phyloP scores from a whole-genome alignment of 2,329 filamentous ascomycete species.

The Acephala macrosclerotiorum region DNA sequence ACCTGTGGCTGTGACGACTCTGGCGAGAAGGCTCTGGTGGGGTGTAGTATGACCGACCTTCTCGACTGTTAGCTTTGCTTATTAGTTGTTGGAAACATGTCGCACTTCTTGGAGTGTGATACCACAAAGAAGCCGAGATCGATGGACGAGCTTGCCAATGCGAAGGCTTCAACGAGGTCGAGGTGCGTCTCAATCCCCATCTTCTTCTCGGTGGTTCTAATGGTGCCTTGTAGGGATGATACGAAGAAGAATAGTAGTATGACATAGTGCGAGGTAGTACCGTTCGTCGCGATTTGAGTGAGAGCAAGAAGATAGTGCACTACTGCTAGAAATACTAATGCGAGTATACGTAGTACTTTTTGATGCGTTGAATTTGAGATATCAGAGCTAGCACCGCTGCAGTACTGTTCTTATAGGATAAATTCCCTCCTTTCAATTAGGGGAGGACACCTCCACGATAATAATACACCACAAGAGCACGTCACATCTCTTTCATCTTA shows the following conservation, averaged over 20 bases:
- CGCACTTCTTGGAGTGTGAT: neutral
- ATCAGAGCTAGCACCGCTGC: neutral
- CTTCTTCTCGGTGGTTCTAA: conserved; percentile 10
- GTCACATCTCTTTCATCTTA: conserved; percentile 1
- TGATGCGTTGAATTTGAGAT: neutral
- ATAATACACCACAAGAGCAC: conserved; percentile 1
- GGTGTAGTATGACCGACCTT: conserved; percentile 1
- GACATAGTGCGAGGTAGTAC: conserved; percentile 1
- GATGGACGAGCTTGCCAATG: conserved; percentile 8
- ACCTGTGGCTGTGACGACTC: neutral
- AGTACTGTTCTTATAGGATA: neutral
- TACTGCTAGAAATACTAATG: neutral
- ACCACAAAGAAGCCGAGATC: neutral
- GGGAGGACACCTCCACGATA: neutral
- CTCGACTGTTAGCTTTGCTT: neutral
- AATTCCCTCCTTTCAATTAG: no score
- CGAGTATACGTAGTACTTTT: neutral
- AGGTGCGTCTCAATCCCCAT: neutral
- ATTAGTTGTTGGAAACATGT: no score
- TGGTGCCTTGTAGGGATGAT: conserved; percentile 6
- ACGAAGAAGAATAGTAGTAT: conserved; percentile 4
- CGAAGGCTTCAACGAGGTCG: neutral
- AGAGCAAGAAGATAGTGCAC: neutral
- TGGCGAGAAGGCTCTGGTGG: conserved; percentile 9
- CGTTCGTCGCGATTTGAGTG: neutral